phyloP scores from a whole-genome alignment of 2,329 filamentous ascomycete genomes.

The Septoria linicola region DNA sequence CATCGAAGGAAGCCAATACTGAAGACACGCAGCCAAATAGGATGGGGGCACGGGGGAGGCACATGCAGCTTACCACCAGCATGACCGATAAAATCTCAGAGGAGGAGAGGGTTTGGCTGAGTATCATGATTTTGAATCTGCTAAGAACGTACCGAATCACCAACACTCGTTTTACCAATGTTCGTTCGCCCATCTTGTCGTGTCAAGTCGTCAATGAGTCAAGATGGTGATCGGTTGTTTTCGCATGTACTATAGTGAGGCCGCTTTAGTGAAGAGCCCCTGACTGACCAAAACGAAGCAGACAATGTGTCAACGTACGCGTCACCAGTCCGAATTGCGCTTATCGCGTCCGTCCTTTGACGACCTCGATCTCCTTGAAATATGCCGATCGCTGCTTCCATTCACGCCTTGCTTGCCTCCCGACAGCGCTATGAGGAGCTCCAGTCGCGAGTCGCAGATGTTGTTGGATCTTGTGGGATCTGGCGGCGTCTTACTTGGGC shows the following conservation, averaged over 20 bases:
- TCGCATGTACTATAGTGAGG: not conserved
- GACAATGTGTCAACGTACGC: too few relatives aligned
- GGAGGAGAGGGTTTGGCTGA: not conserved
- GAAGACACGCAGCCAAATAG: not conserved
- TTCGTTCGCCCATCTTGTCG: too few relatives aligned
- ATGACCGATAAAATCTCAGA: not conserved
- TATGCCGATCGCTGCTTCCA: too few relatives aligned
- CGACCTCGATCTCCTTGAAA: too few relatives aligned
- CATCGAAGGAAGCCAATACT: not conserved
- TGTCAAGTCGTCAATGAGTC: not conserved
- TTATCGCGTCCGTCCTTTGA: too few relatives aligned
- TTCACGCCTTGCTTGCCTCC: too few relatives aligned
- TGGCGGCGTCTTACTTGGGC: too few relatives aligned
- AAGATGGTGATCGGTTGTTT: not conserved
- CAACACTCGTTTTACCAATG: not conserved
- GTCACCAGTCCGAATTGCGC: too few relatives aligned
- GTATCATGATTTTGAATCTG: slow-evolving; percentile 1
- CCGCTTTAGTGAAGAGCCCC: not conserved
- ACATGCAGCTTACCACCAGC: slow-evolving; percentile 14
- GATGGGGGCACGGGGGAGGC: not conserved
- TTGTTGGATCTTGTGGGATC: too few relatives aligned
- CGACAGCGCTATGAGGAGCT: too few relatives aligned
- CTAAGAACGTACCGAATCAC: slow-evolving; percentile 12
- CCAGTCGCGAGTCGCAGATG: too few relatives aligned
- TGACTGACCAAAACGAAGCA: too few relatives aligned